Percentiles rank a stretch among this genome's conserved stretches.
Conservation (phyloP, 306 rosid species). For the Cyclanthera cordifolia region DNA sequence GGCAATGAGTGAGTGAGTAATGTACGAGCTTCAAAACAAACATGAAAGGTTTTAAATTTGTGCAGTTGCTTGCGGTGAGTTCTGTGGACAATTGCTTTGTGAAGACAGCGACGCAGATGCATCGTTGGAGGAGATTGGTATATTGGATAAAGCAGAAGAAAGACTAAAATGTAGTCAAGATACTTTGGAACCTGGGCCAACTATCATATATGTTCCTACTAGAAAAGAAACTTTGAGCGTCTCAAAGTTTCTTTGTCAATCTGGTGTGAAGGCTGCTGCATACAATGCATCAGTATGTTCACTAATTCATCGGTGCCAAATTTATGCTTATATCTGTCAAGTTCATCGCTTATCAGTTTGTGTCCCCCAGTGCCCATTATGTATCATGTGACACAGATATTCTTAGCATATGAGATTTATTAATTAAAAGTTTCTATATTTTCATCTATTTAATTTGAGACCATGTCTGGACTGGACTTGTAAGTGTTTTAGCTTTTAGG, state of each 20-base stretch:
- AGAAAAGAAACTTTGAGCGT: constrained; percentile 65
- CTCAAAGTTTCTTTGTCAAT: constrained; percentile 47
- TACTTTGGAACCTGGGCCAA: constrained; percentile 52
- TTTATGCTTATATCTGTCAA: neutral
- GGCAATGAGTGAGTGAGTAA: neutral
- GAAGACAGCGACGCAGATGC: constrained; percentile 19
- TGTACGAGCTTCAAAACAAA: constrained; percentile 1
- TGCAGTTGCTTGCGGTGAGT: constrained; percentile 62
- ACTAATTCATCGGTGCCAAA: neutral
- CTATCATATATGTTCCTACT: constrained; percentile 78
- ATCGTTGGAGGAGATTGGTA: constrained; percentile 23
- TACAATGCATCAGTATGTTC: constrained; percentile 66
- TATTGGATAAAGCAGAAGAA: constrained; percentile 35
- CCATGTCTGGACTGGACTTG: neutral
- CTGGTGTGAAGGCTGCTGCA: constrained; percentile 88
- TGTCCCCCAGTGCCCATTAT: neutral
- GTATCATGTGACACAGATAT: neutral
- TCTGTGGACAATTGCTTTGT: constrained; percentile 37
- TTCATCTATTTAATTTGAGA: neutral
- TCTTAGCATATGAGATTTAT: neutral
- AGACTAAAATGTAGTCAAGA: constrained; percentile 30
- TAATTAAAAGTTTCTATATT: neutral
- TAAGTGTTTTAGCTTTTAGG: constrained; percentile 2
- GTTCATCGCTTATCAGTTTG: neutral
- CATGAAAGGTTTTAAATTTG: neutral